Conservation (phyloP, 2,329 filamentous ascomycete species). For the Mycosphaerella arachidis region DNA sequence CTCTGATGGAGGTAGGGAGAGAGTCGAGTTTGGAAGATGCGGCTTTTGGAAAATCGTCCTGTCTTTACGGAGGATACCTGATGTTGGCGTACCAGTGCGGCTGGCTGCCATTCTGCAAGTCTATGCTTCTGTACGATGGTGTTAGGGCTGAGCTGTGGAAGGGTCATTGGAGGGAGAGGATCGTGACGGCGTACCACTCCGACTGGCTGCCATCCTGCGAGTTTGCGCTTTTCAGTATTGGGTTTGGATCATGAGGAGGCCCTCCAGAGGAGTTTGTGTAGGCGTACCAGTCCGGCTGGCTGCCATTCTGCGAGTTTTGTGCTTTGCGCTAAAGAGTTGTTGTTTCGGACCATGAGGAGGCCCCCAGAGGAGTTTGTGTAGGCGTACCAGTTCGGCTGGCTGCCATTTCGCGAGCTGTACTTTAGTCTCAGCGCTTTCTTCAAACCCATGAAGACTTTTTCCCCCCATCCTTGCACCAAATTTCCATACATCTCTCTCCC, state of each 20-base stretch:
- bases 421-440: no score
- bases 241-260: no score
- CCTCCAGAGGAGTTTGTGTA: not conserved
- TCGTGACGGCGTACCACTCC: no score
- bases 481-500: no score
- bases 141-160: no score
- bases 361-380: not conserved
- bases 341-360: not conserved
- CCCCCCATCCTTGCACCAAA: no score
- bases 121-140: no score
- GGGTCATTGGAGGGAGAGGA: no score
- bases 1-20: not conserved
- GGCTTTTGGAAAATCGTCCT: not conserved
- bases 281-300: not conserved
- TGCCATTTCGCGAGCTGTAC: not conserved
- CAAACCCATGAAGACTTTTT: no score
- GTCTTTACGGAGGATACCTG: not conserved
- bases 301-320: not conserved
- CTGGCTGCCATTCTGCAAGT: not conserved
- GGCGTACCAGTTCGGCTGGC: not conserved
- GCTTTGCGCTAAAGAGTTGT: not conserved
- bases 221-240: no score
- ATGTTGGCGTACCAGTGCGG: not conserved
- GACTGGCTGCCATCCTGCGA: no score
- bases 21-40: not conserved